These are phyloP conservation scores for Zymoseptoria brevis DNA, from an alignment of 2,329 filamentous ascomycete species.

Conservation along the genomic window DNA sequence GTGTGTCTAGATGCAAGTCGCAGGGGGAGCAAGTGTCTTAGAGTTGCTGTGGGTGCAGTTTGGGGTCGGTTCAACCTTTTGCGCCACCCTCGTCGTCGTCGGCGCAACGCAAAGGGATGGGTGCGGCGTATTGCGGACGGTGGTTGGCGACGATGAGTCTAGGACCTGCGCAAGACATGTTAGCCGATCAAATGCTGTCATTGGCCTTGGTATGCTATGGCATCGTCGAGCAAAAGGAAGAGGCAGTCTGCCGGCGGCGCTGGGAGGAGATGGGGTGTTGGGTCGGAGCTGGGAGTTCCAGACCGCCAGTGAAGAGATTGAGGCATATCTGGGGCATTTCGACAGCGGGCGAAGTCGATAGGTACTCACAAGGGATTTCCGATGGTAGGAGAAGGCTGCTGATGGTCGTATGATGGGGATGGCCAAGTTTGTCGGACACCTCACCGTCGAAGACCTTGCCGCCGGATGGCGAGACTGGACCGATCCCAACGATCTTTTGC, in stretches of 20 bases:
- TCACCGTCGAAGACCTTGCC: constrained; percentile 18
- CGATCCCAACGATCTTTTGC: neutral
- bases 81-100: constrained; percentile 20
- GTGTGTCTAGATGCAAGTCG: constrained; percentile 2
- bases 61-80: constrained; percentile 2
- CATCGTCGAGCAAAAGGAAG: neutral
- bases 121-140: constrained; percentile 10
- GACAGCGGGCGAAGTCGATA: constrained; percentile 4
- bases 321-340: constrained; percentile 6
- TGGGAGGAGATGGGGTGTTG: neutral
- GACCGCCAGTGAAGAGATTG: constrained; percentile 13
- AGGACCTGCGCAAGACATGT: neutral
- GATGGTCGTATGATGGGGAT: constrained; percentile 22
- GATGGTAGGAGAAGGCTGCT: constrained; percentile 12
- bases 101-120: constrained; percentile 26
- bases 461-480: neutral
- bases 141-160: constrained; percentile 7
- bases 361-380: constrained; percentile 23
- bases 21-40: constrained; percentile 8
- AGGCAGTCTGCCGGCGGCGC: neutral
- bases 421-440: constrained; percentile 15
- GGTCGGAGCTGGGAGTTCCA: neutral
- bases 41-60: constrained; percentile 7
- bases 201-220: neutral
- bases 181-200: neutral